Evolutionary conservation across 2,329 filamentous ascomycete species (phyloP).

Genomic region (Ceratocystis cubensis): DNA sequence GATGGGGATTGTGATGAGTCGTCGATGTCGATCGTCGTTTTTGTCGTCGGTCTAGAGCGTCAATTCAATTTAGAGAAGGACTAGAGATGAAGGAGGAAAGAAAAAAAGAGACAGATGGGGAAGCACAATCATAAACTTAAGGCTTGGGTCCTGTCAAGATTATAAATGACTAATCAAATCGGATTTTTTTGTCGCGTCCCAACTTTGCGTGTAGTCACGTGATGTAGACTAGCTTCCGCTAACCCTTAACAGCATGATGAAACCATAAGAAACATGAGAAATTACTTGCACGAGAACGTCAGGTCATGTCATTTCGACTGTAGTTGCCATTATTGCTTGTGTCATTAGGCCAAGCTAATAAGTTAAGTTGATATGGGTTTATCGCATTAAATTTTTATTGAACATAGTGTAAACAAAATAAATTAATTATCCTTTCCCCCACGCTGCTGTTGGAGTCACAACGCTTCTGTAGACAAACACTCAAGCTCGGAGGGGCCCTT

Average conservation of each 20-base stretch:
- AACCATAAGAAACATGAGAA: too few species aligned
- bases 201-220: neutral
- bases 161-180: neutral
- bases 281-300: too few species aligned
- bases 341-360: too few species aligned
- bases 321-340: too few species aligned
- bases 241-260: too few species aligned
- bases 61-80: neutral
- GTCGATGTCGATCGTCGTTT: slow-evolving; percentile 4
- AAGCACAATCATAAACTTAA: slow-evolving; percentile 1
- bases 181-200: neutral
- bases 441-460: neutral
- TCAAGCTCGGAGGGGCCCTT: neutral
- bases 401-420: too few species aligned
- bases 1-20: neutral
- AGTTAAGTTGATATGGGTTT: too few species aligned
- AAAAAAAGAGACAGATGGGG: slow-evolving; percentile 1
- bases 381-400: too few species aligned
- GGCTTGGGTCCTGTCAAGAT: neutral
- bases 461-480: neutral
- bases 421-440: too few species aligned
- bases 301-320: too few species aligned
- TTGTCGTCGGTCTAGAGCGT: slow-evolving; percentile 4
- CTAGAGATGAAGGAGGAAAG: slow-evolving; percentile 9
- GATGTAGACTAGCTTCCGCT: neutral